These are phyloP conservation scores for Solanum clarkiae DNA, from an alignment of 257 asterid species.

Conservation along the genomic window DNA sequence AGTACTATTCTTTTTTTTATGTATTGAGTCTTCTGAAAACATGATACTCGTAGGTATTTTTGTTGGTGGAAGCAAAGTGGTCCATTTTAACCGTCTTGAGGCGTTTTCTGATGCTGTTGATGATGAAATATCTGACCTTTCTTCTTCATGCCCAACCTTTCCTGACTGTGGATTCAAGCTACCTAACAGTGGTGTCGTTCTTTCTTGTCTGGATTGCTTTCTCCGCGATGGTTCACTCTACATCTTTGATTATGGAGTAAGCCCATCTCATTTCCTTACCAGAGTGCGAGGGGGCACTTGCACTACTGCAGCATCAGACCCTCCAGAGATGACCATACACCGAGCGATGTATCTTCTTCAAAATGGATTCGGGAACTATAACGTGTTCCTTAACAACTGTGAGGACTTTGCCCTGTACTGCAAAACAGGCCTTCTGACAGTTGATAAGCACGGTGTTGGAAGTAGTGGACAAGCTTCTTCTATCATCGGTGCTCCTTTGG, in stretches of 20 bases:
- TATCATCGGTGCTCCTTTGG: slow-evolving; percentile 77
- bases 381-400: slow-evolving; percentile 76
- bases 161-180: slow-evolving; percentile 89
- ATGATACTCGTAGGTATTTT: slow-evolving; percentile 44
- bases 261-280: slow-evolving; percentile 57
- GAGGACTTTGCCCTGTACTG: slow-evolving; percentile 90
- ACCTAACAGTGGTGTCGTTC: slow-evolving; percentile 65
- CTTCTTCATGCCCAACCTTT: slow-evolving; percentile 39
- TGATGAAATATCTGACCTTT: slow-evolving; percentile 9
- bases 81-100: slow-evolving; percentile 54
- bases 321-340: slow-evolving; percentile 36
- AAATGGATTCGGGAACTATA: slow-evolving; percentile 72
- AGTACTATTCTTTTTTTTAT: not conserved
- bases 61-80: slow-evolving; percentile 89
- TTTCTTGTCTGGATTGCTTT: slow-evolving; percentile 89
- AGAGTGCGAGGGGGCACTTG: slow-evolving; percentile 91
- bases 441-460: slow-evolving; percentile 60
- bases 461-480: slow-evolving; percentile 91
- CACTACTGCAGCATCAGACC: slow-evolving; percentile 71
- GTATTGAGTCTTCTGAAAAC: not conserved
- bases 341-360: slow-evolving; percentile 82
- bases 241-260: slow-evolving; percentile 58
- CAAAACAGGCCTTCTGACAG: slow-evolving; percentile 74
- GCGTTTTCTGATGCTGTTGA: slow-evolving; percentile 19
- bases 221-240: slow-evolving; percentile 51